Conservation (phyloP, 2,329 filamentous ascomycete genomes). For the Claviceps quebecensis region DNA sequence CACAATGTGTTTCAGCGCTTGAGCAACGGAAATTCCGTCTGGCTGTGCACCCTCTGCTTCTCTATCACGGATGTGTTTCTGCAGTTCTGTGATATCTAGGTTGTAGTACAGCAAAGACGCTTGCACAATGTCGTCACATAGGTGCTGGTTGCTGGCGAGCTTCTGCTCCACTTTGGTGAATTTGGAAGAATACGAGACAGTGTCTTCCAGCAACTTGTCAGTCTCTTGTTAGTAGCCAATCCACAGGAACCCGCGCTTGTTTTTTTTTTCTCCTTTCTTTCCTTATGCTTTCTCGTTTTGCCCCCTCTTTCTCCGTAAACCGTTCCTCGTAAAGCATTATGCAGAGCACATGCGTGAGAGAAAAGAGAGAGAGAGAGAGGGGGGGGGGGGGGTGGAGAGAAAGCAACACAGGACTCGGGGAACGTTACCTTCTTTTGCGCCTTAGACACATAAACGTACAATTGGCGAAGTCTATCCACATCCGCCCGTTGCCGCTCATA, state of each 20-base stretch:
- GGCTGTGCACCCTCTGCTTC: conserved; percentile 23
- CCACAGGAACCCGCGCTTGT: too few species aligned
- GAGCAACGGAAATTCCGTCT: conserved; percentile 34
- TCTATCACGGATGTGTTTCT: conserved; percentile 24
- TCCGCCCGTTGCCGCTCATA: conserved; percentile 21
- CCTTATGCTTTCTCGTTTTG: too few species aligned
- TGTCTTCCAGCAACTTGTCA: conserved; percentile 36
- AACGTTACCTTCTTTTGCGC: conserved; percentile 17
- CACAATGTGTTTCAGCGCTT: conserved; percentile 43
- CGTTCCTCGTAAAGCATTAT: too few species aligned
- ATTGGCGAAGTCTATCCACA: conserved; percentile 18
- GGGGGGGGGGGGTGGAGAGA: too few species aligned
- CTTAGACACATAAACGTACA: conserved; percentile 23
- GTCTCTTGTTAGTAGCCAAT: neutral
- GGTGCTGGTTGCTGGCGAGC: conserved; percentile 27
- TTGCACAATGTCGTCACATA: conserved; percentile 32
- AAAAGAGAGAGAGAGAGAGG: too few species aligned
- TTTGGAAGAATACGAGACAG: conserved; percentile 42
- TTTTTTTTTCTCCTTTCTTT: too few species aligned
- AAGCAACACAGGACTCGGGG: neutral
- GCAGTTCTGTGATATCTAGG: conserved; percentile 28
- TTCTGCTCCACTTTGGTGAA: conserved; percentile 29
- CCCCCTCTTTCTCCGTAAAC: too few species aligned
- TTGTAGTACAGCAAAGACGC: conserved; percentile 32
- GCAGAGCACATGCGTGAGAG: too few species aligned